A percentile compares a stretch with the other conserved stretches of the same genome.
Evolutionary conservation across 352 stramenopile species (phyloP).

Genomic region (Blastocystis sp.): DNA sequence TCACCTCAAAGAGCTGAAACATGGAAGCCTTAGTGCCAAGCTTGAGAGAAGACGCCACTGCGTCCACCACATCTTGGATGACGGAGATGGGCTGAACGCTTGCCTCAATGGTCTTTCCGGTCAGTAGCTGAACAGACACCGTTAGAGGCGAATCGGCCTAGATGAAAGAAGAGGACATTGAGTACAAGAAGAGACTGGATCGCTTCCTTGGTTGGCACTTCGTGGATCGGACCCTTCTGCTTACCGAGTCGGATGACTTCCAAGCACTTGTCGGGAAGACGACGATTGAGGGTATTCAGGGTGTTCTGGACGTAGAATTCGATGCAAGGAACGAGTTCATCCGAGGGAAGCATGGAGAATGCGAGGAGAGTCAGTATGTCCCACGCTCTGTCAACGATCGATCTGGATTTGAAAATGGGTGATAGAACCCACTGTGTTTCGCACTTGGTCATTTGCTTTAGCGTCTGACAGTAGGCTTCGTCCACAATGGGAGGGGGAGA

Average conservation of each 20-base stretch:
- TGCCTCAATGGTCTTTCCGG: not conserved
- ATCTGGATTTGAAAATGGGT: not conserved
- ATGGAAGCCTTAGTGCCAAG: not conserved
- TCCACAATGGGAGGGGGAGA: not conserved
- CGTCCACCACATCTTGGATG: not conserved
- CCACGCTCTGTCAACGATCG: constrained; percentile 1
- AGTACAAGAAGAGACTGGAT: not conserved
- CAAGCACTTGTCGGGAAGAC: not conserved
- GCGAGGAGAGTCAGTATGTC: not conserved
- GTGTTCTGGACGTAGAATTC: constrained; percentile 32
- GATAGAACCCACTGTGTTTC: not conserved
- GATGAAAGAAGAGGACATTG: not conserved
- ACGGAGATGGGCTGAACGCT: not conserved
- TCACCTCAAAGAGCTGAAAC: not conserved
- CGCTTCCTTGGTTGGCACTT: not conserved
- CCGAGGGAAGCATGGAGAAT: not conserved
- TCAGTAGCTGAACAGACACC: not conserved
- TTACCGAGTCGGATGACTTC: not conserved
- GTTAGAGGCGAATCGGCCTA: not conserved
- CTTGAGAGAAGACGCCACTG: not conserved
- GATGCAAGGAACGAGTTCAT: not conserved
- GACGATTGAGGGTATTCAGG: not conserved
- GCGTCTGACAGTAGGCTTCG: constrained; percentile 16
- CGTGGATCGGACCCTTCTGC: not conserved
- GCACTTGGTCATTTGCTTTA: constrained; percentile 43